Evolutionary conservation across 2,329 filamentous ascomycete genomes (phyloP), one percentile per base, ranked within the genome.

Genomic region (Ceratocystis diversiconidia): DNA sequence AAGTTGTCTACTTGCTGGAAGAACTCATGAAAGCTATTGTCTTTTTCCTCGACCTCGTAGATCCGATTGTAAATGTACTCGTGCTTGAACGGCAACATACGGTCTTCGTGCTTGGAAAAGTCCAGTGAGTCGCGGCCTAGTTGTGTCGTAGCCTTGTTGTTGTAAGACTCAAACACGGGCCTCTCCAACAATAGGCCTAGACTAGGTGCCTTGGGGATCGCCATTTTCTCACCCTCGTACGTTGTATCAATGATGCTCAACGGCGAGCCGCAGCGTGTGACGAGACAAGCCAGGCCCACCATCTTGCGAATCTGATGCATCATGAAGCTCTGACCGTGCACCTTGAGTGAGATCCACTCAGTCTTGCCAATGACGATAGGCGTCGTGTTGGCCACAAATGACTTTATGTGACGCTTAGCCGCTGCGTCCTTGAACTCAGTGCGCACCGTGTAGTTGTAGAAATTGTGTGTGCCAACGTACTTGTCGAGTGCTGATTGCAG

Each of bases 221-320:
- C 88, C 71, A 96, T 88, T 66, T 87, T 85, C 22, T 84, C 81
- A 5, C 80, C 73, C 1, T 82, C 83, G 74, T 95, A 95, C 68
- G 85, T 89, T 68, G 95, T 82, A 0, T 77, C 74, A 70, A 99
- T 89, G 32, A 88, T 83, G 10, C 82, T 77, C 3, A 85, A 79
- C 3, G 88, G 80, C n/a, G 86, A 86, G 62, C 90, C 94, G 74
- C 89, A 95, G 46, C 94, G 86, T 5, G 95, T 87, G 5, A 92
- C 79, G 68, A 99, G 80, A 43, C 90, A 85, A 7, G 85, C 90
- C 87, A 99, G 91, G 66, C 89, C 90, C 17, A 99, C 90, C 94
- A 99, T 97, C 77, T 97, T 99, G 72, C 94, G 87, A 75, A 99
- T 99, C 78, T 99, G 94, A 76, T 99, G 94, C 94, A 99, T 99